These are phyloP conservation scores for Mycena alexandri DNA, from an alignment of 768 basidiomycete genomes.

Conservation along the genomic window DNA sequence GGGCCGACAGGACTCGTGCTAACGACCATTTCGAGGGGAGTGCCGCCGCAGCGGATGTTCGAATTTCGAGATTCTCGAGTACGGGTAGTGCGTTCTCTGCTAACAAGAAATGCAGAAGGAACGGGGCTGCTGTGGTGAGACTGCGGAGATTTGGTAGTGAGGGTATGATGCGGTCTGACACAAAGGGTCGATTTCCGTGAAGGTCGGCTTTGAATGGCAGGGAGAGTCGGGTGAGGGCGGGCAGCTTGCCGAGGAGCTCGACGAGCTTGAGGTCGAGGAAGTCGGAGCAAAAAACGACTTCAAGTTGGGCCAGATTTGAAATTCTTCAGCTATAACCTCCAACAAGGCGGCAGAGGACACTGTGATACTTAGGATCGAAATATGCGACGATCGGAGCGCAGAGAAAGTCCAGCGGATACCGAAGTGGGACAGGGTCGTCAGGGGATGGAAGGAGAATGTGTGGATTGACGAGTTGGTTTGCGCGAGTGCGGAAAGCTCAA, in stretches of 20 bases:
- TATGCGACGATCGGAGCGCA: neutral
- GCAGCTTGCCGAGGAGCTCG: slow-evolving; percentile 1
- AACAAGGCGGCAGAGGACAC: neutral
- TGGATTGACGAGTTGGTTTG: neutral
- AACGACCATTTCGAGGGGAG: neutral
- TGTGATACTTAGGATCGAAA: neutral
- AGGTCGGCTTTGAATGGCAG: neutral
- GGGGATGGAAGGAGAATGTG: slow-evolving; percentile 11
- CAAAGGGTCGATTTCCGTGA: neutral
- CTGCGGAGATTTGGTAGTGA: neutral
- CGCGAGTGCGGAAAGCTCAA: neutral
- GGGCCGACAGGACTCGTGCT: neutral
- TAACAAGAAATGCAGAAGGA: slow-evolving; percentile 7
- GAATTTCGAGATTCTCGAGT: slow-evolving; percentile 12
- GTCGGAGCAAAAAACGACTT: neutral
- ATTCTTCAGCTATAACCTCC: neutral
- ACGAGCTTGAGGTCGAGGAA: slow-evolving; percentile 1
- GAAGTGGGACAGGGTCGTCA: neutral
- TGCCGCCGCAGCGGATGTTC: neutral
- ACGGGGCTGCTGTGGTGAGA: neutral
- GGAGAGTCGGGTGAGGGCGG: neutral
- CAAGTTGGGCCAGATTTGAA: slow-evolving; percentile 6
- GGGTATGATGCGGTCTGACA: neutral
- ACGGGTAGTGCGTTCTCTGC: neutral
- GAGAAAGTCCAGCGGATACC: slow-evolving; percentile 19